Base-by-base conservation (phyloP, 2,329 filamentous ascomycete genomes). In the Penicillium hesseltinei region DNA sequence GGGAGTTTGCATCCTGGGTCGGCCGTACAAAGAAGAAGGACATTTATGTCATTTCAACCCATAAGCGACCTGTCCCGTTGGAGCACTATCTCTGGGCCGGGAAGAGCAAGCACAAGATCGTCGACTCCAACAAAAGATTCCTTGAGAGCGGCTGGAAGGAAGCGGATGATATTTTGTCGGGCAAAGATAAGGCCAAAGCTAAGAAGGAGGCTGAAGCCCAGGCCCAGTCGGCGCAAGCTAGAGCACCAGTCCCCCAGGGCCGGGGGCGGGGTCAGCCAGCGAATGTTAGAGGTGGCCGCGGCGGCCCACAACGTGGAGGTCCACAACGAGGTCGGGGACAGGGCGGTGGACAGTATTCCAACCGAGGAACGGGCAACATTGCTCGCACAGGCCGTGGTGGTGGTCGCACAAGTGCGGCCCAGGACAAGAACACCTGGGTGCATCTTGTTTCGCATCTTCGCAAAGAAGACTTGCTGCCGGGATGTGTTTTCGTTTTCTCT, bases 1-100 rank as follows among this genome's bases (percentile, higher is more conserved):
- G 97, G 62, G 94, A 99, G 72, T 99, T 99, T 68, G 94, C 94
- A 1, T 97, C 92, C 0, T 99, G 94, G 94, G 93, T 99, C 25
- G 94, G 94, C 11, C 85, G 94, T 50, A 99, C 94, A 0, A 99
- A 99, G 78, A 93, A 96, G 77, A 97, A 97, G 76, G 90, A 99
- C 69, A 97, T 99, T 35, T 99, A 97, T 71, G 94, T 99, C 66
- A 99, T 99, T 54, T 97, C 94, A 0, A 99, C 94, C 0, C 88
- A 92, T 0, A 99, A 99, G 75, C 85, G 94, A 58, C 94, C 94
- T 0, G 91, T 99, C 0, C 94, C 94, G 0, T 79, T 99, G 2
- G 94, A 99, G 68, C 94, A 99, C 73, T 99, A 93, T 68, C 82
- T 99, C 1, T 99, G 94, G 94, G 92, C 92, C 5, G 89, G 88